Percentiles rank a stretch among this genome's conserved stretches.
Evolutionary conservation across 352 stramenopile genomes (phyloP).

Genomic region (Pythium volutum): DNA sequence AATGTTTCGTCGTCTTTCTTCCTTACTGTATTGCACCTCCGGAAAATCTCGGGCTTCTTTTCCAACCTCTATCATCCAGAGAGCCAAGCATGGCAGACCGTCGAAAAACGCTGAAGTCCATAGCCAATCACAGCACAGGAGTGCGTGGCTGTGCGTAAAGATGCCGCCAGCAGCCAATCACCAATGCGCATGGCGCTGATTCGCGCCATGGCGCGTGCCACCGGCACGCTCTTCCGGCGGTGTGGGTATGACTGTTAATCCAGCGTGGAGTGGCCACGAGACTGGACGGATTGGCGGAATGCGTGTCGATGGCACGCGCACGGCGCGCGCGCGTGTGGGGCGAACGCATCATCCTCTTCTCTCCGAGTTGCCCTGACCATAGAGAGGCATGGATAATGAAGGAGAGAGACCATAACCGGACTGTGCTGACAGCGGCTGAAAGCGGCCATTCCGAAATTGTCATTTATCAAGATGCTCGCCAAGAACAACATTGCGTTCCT

Average conservation of each 20-base stretch:
- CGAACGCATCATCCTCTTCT: no score
- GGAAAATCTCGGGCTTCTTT: constrained; percentile 1
- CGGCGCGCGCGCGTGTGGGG: not conserved
- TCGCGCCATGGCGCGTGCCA: constrained; percentile 5
- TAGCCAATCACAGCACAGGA: constrained; percentile 11
- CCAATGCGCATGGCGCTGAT: not conserved
- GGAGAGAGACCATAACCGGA: no score
- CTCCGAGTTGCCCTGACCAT: not conserved
- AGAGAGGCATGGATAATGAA: no score
- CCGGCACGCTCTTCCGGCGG: constrained; percentile 23
- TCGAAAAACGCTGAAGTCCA: constrained; percentile 7
- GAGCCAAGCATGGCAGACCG: not conserved
- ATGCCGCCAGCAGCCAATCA: constrained; percentile 8
- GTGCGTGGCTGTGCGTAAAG: not conserved
- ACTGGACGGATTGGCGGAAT: not conserved
- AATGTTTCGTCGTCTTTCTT: no score
- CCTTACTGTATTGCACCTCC: not conserved
- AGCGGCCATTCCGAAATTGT: no score
- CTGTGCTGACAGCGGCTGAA: no score
- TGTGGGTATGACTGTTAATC: constrained; percentile 12
- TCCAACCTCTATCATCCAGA: no score
- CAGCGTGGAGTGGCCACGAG: not conserved
- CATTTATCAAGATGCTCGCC: constrained; percentile 26
- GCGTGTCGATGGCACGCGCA: constrained; percentile 10
- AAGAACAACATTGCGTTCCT: constrained; percentile 31